Evolutionary conservation across 441 rosid genomes (phyloP).

Genomic region (Syzygium syzygioides): DNA sequence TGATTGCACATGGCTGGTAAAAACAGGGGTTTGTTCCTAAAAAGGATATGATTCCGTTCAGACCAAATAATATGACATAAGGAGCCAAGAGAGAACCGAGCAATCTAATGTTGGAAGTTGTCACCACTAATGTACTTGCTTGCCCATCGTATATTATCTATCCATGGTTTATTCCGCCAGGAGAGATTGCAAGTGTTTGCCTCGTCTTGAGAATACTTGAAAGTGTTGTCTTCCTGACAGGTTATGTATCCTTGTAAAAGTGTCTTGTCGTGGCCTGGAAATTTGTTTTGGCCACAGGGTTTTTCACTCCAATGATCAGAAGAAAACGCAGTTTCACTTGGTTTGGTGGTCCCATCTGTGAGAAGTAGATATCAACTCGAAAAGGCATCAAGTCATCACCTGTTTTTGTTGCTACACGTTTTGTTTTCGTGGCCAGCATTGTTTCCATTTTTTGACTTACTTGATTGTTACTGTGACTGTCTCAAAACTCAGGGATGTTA

Average conservation of each 20-base stretch:
- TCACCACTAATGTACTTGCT: no score
- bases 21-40: no score
- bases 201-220: background rate
- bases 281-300: background rate
- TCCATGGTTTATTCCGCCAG: no score
- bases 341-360: background rate
- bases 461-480: background rate
- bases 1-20: no score
- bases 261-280: background rate
- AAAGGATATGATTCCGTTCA: no score
- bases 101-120: no score
- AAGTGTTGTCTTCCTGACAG: background rate
- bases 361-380: background rate
- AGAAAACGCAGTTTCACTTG: background rate
- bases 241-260: background rate
- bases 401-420: background rate
- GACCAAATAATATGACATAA: no score
- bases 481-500: background rate
- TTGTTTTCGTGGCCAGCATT: background rate
- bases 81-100: no score
- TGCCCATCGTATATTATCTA: no score
- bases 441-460: background rate
- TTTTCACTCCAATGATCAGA: background rate
- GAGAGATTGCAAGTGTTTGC: no score
- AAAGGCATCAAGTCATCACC: background rate